phyloP scores from a whole-genome alignment of 1,139 yeast species.

The Diutina neorugosa region DNA sequence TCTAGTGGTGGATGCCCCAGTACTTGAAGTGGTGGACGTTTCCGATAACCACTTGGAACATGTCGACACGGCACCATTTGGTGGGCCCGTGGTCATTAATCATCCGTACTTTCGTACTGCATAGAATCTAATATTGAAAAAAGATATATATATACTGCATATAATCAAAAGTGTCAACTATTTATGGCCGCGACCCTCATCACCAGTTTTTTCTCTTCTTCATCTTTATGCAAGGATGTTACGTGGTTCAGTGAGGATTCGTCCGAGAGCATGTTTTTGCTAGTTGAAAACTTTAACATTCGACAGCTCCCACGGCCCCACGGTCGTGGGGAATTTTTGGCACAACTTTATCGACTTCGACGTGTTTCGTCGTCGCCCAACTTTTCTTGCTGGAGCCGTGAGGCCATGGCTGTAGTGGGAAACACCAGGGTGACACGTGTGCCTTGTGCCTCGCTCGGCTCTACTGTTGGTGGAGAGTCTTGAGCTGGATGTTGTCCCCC shows the following conservation, averaged over 20 bases:
- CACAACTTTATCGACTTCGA: slow-evolving; percentile 23
- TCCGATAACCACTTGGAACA: background rate
- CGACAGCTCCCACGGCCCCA: slow-evolving; percentile 78
- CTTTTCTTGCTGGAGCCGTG: slow-evolving; percentile 10
- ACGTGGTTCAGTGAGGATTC: slow-evolving; percentile 99
- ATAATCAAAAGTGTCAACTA: background rate
- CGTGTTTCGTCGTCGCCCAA: slow-evolving; percentile 13
- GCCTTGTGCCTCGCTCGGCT: slow-evolving; percentile 72
- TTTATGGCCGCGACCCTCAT: background rate
- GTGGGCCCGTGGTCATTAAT: background rate
- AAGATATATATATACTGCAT: background rate
- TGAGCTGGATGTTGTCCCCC: slow-evolving; percentile 54
- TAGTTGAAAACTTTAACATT: slow-evolving; percentile 98
- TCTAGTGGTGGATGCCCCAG: background rate
- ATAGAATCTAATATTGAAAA: background rate
- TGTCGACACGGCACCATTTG: background rate
- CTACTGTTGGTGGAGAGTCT: slow-evolving; percentile 17
- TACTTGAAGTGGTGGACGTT: background rate
- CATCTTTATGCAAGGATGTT: slow-evolving; percentile 99
- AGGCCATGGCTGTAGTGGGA: slow-evolving; percentile 13
- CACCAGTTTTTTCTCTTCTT: slow-evolving; percentile 16
- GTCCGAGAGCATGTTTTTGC: slow-evolving; percentile 99
- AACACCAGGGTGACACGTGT: slow-evolving; percentile 7
- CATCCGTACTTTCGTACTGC: background rate
- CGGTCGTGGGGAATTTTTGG: slow-evolving; percentile 66